These are phyloP conservation scores for Colletotrichum simmondsii DNA, from an alignment of 2,329 filamentous ascomycete genomes.

Conservation along the genomic window DNA sequence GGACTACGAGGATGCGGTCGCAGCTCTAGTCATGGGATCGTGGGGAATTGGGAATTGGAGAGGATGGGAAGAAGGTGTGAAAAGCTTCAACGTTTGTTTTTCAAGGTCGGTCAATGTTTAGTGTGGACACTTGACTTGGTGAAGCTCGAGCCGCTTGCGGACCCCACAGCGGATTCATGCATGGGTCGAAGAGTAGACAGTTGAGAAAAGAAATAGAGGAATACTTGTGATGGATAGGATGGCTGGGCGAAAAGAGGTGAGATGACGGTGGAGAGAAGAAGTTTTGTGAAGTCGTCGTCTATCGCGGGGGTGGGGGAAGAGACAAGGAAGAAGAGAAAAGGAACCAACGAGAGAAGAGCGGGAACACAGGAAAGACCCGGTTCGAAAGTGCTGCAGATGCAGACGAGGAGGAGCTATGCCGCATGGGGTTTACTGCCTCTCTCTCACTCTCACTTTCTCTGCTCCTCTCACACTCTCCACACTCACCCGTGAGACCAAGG, in stretches of 20 bases:
- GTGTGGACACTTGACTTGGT: conserved; percentile 22
- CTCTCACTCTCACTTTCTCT: not conserved
- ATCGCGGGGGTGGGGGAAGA: conserved; percentile 29
- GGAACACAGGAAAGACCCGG: not conserved
- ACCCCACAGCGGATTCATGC: conserved; percentile 19
- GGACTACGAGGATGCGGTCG: not conserved
- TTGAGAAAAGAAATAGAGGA: not conserved
- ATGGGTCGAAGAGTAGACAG: not conserved
- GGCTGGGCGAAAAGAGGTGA: not conserved
- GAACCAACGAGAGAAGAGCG: conserved; percentile 6
- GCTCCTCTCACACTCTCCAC: too few species aligned
- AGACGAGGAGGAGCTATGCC: conserved; percentile 13
- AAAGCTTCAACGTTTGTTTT: conserved; percentile 29
- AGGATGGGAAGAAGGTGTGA: not conserved
- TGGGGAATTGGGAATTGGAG: not conserved
- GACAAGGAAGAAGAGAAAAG: not conserved
- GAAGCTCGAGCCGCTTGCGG: conserved; percentile 33
- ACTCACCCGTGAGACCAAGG: too few species aligned
- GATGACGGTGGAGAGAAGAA: too few species aligned
- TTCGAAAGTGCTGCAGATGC: not conserved
- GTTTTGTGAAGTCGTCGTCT: not conserved
- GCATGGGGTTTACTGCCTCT: conserved; percentile 10
- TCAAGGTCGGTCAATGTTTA: not conserved
- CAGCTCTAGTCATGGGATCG: conserved; percentile 1
- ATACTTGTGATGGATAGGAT: not conserved